Evolutionary conservation across 164 flowering plant species (phyloP).

Genomic region (Kalanchoe fedtschenkoi): DNA sequence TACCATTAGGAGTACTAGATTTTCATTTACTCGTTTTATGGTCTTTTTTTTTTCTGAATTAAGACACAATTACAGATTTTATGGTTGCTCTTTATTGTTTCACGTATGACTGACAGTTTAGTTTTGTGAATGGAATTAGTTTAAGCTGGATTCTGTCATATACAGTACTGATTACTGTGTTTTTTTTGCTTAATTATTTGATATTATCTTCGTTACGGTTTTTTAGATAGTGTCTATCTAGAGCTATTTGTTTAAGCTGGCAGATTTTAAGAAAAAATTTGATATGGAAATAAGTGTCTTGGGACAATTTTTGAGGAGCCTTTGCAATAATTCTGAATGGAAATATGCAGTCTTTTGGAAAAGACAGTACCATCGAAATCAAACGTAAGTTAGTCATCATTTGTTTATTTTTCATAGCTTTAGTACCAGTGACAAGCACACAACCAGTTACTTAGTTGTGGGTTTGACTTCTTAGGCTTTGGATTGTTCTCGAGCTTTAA

Average conservation of each 20-base stretch:
- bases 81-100: no score
- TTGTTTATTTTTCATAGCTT: not conserved
- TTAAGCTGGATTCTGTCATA: no score
- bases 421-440: not conserved
- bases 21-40: not conserved
- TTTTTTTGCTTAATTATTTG: no score
- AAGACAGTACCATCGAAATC: conserved; percentile 28
- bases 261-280: not conserved
- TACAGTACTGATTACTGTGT: no score
- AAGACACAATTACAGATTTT: no score
- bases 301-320: conserved; percentile 45
- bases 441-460: not conserved
- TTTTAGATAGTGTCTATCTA: not conserved
- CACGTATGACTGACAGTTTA: no score
- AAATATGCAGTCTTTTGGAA: conserved; percentile 87
- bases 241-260: not conserved
- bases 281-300: conserved; percentile 12
- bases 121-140: no score
- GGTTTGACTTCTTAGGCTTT: not conserved
- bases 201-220: no score
- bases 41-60: not conserved
- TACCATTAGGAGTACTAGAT: no score
- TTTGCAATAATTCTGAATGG: conserved; percentile 63
- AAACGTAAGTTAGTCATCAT: conserved; percentile 38
- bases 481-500: not conserved